These are phyloP conservation scores for Brettanomyces naardenensis DNA, from an alignment of 805 yeast species.

Conservation along the genomic window DNA sequence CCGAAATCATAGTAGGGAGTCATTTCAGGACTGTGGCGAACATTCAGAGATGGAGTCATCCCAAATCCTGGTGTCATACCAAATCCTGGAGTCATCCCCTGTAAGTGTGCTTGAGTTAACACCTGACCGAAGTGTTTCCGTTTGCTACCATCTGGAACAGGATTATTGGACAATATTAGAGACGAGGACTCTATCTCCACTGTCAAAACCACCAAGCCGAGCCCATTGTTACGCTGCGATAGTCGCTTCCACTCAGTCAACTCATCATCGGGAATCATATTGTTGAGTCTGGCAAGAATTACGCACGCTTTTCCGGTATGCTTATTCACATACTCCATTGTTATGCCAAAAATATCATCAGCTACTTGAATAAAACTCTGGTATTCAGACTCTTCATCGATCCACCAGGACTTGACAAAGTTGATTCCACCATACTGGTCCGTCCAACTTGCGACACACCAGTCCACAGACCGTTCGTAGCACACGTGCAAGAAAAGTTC, in stretches of 20 bases:
- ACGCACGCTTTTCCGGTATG: slow-evolving; percentile 48
- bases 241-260: slow-evolving; percentile 70
- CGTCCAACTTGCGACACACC: slow-evolving; percentile 87
- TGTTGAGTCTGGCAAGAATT: slow-evolving; percentile 62
- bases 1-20: slow-evolving; percentile 16
- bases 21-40: background rate
- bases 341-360: slow-evolving; percentile 59
- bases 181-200: slow-evolving; percentile 53
- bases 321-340: slow-evolving; percentile 34
- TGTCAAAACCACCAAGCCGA: slow-evolving; percentile 62
- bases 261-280: slow-evolving; percentile 76
- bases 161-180: slow-evolving; percentile 21
- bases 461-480: slow-evolving; percentile 76
- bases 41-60: background rate
- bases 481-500: slow-evolving; percentile 81
- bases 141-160: slow-evolving; percentile 19
- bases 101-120: background rate
- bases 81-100: background rate
- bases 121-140: slow-evolving; percentile 16
- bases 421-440: slow-evolving; percentile 57
- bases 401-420: slow-evolving; percentile 58
- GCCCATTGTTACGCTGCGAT: slow-evolving; percentile 45
- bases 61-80: background rate
- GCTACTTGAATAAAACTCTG: slow-evolving; percentile 46
- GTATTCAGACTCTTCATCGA: slow-evolving; percentile 20